phyloP scores from a whole-genome alignment of 2,329 filamentous ascomycete species.

The Fusarium keratoplasticum region DNA sequence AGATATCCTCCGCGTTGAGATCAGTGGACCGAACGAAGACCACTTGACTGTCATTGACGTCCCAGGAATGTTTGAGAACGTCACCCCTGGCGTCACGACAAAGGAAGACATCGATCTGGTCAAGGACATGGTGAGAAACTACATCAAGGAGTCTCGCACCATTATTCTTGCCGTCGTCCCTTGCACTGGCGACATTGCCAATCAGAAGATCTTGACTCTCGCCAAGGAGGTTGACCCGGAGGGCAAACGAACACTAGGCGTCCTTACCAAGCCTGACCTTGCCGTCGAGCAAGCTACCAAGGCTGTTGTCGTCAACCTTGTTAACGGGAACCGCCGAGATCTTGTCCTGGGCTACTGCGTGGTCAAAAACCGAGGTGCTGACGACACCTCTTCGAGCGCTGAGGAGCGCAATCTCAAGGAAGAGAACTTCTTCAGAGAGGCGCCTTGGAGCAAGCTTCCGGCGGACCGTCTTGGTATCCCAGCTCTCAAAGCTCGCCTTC shows the following conservation, averaged over 20 bases:
- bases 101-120: constrained; percentile 59
- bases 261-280: constrained; percentile 72
- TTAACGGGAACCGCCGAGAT: constrained; percentile 53
- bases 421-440: constrained; percentile 50
- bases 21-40: constrained; percentile 57
- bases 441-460: constrained; percentile 50
- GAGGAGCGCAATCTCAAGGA: constrained; percentile 50
- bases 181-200: constrained; percentile 54
- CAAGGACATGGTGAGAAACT: constrained; percentile 58
- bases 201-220: constrained; percentile 54
- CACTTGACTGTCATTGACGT: constrained; percentile 67
- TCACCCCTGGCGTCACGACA: constrained; percentile 53
- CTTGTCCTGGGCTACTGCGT: constrained; percentile 62
- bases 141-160: constrained; percentile 60
- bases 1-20: constrained; percentile 56
- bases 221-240: constrained; percentile 53
- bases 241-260: constrained; percentile 57
- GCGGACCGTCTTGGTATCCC: constrained; percentile 49
- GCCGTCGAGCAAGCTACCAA: constrained; percentile 55
- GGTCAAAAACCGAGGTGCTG: constrained; percentile 60
- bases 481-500: constrained; percentile 51
- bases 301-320: constrained; percentile 54
- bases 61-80: constrained; percentile 61
- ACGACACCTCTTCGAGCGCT: constrained; percentile 51
- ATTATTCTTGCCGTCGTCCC: constrained; percentile 62